Base-by-base conservation (phyloP, 495 filamentous ascomycete species). In the Aspergillus olivimuriae region DNA sequence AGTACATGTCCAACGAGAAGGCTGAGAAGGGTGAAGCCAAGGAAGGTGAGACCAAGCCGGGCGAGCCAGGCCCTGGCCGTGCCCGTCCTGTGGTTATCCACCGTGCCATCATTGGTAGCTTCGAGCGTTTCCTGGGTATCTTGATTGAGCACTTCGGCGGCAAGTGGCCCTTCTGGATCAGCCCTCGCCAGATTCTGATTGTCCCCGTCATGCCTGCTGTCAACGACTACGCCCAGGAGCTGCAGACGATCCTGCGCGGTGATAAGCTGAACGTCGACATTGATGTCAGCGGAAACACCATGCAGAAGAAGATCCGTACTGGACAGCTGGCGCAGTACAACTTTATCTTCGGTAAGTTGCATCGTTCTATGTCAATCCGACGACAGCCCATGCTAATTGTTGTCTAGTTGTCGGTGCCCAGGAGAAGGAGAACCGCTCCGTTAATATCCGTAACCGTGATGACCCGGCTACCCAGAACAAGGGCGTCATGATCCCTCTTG, bases 101-200 rank as follows among this genome's bases (percentile, higher is more conserved):
- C 65, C 86, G 92, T 47, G 92, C 92, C 36, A 92, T 98, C 60
- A 83, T 87, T 39, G 92, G 92, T 41, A 87, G 81, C 50, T 87
- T 96, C 54, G 92, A 98, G 70, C 84, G 92, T 34, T 95, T 98
- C 70, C 83, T 94, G 46, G 92, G 84, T 42, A 94, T 98, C 50
- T 68, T 96, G 43, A 89, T 75, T 18, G 92, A 98, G 69, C 92
- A 97, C 62, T 98, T 95, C 57, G 92, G 73, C 31, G 92, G 92
- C 50, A 95, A 95, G 68, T 97, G 91, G 91, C 92, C 92, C 0
- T 95, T 96, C 76, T 98, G 92, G 92, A 66, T 98, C 45, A 90
- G 82, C 50, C 92, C 92, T 19, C 82, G 91, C 15, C 92, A 98
- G 68, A 78, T 97, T 36, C 69, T 97, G 47, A 80, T 97, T 42